Percentiles rank a stretch among this genome's conserved stretches.
Conservation (phyloP, 2,329 filamentous ascomycete genomes). For the Sarocladium strictum region DNA sequence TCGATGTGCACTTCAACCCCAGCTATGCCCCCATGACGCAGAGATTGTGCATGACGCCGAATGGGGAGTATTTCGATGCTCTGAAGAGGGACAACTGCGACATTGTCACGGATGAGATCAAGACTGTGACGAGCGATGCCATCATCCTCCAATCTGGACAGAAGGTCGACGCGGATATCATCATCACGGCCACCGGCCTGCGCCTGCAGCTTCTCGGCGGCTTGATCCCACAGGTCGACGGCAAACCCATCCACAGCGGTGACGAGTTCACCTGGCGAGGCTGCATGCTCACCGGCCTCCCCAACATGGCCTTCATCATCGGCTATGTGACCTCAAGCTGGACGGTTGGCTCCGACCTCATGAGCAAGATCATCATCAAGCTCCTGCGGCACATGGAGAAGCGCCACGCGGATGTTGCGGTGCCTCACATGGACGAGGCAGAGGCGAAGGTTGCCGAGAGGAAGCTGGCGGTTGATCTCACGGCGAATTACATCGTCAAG, state of each 20-base stretch:
- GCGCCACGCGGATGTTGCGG: conserved; percentile 36
- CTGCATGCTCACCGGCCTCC: conserved; percentile 55
- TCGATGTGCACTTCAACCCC: conserved; percentile 56
- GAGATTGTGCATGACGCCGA: conserved; percentile 59
- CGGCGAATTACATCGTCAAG: conserved; percentile 29
- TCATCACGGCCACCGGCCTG: conserved; percentile 61
- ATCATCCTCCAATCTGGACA: conserved; percentile 38
- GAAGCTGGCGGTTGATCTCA: conserved; percentile 20
- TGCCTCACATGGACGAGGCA: conserved; percentile 33
- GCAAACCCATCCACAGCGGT: conserved; percentile 34
- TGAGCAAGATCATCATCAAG: conserved; percentile 39
- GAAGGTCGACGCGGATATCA: conserved; percentile 53
- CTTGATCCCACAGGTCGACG: conserved; percentile 45
- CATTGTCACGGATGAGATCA: conserved; percentile 42
- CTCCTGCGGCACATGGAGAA: conserved; percentile 48
- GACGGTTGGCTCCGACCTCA: conserved; percentile 51
- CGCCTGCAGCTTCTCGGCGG: conserved; percentile 49
- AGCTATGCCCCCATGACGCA: conserved; percentile 63
- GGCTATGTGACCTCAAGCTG: conserved; percentile 61
- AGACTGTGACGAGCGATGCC: conserved; percentile 36
- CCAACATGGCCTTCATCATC: conserved; percentile 52
- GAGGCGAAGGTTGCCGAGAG: conserved; percentile 15
- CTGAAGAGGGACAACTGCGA: conserved; percentile 32
- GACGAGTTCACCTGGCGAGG: conserved; percentile 54
- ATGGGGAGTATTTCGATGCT: conserved; percentile 45